Base-by-base conservation (phyloP, 768 basidiomycete genomes). In the Chlorophyllum brunneum region DNA sequence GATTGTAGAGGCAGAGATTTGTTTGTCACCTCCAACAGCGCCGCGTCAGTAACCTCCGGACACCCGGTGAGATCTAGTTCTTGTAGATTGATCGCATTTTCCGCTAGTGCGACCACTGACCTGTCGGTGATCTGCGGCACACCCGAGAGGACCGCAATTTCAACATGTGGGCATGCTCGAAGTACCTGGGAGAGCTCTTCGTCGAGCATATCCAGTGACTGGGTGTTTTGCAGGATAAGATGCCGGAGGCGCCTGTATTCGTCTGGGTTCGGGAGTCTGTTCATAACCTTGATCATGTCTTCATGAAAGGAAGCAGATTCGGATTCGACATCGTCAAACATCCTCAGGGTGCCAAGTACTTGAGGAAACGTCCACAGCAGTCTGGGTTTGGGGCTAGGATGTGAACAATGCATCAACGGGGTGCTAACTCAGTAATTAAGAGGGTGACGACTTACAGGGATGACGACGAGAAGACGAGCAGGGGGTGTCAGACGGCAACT, bases 11-110 rank as follows among this genome's bases (percentile, higher is more conserved):
- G 75, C 22, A 81, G 81, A 18, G 82, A 83, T 56, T 83, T 78
- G 48, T 77, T 74, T 10, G 86, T 85, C 36, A 98, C 65, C 51
- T 86, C 85, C 51, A 83, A 68, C 53, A 97, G 70, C 3, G 85
- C 86, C n/a, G 81, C 76, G 61, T 95, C 91, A 15, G 89, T 87
- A 41, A 98, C 74, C 55, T 76, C 71, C 29, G 73, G 74, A 70
- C 94, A 97, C 15, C 83, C 84, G 51, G 80, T 79, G 54, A 97
- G 61, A 65, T 92, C 86, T 48, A 97, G 65, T 16, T 86, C 86
- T 54, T 86, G 82, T 5, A 98, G 72, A 51, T 82, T 80, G 15
- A 72, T 69, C 33, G 91, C 86, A 40, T 71, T 75, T 52, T 71
- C 67, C 7, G 87, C 85, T 36, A 95, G 74, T 15, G 76, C 67